Base-by-base conservation (phyloP, 2,329 filamentous ascomycete genomes). In the Rutstroemia sp. region DNA sequence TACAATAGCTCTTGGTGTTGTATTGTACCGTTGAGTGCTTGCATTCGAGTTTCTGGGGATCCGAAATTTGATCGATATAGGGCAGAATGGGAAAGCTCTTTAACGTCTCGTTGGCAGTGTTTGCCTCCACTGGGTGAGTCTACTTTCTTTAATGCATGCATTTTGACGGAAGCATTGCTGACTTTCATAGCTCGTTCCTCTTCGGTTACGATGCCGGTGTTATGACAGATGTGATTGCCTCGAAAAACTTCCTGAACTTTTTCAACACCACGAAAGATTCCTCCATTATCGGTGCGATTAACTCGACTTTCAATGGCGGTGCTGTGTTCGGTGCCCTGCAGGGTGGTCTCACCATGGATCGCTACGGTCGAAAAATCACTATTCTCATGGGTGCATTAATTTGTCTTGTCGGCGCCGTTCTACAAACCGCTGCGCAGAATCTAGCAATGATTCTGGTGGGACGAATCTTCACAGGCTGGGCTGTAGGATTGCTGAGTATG, bases 241-340 rank as follows among this genome's bases (percentile, higher is more conserved):
- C 62, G 1, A 44, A 57, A 3, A 64, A 65, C 46, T 68, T 68
- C 54, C 60, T 66, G 37, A 45, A 14, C 3, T 66, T 61, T 47
- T 67, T 67, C 70, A 68, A 62, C 69, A 76, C 66, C 63, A 72
- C 59, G 9, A 54, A 55, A 5, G 60, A 56, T 9, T 66, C 63
- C 7, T 38, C 64, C 3, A 66, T 65, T 14, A 65, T 66, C 19
- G 82, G 82, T 51, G 75, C 82, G 4, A 81, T 86, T 1, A 83
- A 85, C n/a, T 82, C 81, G 4, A 76, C 84, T 55, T 85, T 86
- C 68, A 86, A 82, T 5, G 79, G 79, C 7, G 82, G 83, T 44
- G 83, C 51, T 74, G 82, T 48, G 69, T 71, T 55, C 69, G 79
- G 48, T 30, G 61, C 65, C 7, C 58, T 67, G 2, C 64, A 65